These are phyloP conservation scores for Sherardia arvensis DNA, from an alignment of 257 asterid species.

Conservation along the genomic window DNA sequence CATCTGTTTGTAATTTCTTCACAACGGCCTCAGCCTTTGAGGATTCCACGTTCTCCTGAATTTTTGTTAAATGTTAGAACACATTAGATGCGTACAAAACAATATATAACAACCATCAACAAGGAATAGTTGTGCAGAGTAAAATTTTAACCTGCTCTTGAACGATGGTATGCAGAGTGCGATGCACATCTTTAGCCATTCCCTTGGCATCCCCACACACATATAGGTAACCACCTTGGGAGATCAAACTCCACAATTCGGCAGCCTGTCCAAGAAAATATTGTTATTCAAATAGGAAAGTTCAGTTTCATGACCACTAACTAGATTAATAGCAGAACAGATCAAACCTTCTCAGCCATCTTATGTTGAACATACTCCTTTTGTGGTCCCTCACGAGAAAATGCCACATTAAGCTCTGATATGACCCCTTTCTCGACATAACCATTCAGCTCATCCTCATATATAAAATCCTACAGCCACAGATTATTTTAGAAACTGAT, in stretches of 20 bases:
- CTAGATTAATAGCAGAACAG: not conserved
- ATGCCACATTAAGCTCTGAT: slow-evolving; percentile 64
- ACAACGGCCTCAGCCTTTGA: slow-evolving; percentile 59
- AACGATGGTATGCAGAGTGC: slow-evolving; percentile 54
- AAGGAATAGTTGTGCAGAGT: not conserved
- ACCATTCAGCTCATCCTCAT: slow-evolving; percentile 52
- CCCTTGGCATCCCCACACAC: slow-evolving; percentile 89
- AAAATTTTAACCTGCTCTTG: slow-evolving; percentile 45
- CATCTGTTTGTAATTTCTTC: slow-evolving; percentile 67
- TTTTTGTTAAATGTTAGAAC: not conserved
- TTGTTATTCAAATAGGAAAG: not conserved
- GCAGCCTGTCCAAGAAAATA: slow-evolving; percentile 38
- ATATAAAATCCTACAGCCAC: slow-evolving; percentile 54
- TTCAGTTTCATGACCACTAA: not conserved
- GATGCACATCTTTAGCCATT: slow-evolving; percentile 78
- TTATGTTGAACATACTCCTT: slow-evolving; percentile 80
- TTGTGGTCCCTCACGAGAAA: slow-evolving; percentile 67
- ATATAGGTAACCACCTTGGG: slow-evolving; percentile 54
- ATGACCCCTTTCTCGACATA: slow-evolving; percentile 45
- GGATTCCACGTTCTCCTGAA: slow-evolving; percentile 49
- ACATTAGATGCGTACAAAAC: not conserved
- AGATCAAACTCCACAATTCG: slow-evolving; percentile 51
- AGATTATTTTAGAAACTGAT: slow-evolving; percentile 6
- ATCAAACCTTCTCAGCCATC: slow-evolving; percentile 50
- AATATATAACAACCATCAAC: not conserved